Conservation (phyloP, 495 filamentous ascomycete genomes). For the Podospora sp. region DNA sequence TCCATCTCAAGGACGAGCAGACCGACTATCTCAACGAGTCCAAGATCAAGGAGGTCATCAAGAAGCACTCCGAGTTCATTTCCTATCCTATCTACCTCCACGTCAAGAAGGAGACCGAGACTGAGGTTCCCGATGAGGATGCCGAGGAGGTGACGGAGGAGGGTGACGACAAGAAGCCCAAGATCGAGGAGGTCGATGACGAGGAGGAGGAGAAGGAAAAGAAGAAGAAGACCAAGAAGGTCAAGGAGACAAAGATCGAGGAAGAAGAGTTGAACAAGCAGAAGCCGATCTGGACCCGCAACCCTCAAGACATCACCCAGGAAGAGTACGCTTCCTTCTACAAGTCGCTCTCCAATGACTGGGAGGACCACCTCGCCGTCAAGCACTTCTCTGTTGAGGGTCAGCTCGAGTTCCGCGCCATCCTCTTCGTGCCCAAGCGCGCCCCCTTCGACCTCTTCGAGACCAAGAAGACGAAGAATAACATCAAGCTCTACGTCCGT, state of each 20-base stretch:
- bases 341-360: constrained; percentile 99
- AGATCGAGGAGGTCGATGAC: constrained; percentile 78
- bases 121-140: constrained; percentile 96
- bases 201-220: constrained; percentile 82
- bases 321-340: constrained; percentile 99
- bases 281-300: constrained; percentile 99
- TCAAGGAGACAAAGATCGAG: constrained; percentile 98
- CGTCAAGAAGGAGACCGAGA: constrained; percentile 98
- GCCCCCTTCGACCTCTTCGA: constrained; percentile 99
- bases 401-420: constrained; percentile 99
- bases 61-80: constrained; percentile 99
- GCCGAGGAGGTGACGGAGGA: constrained; percentile 67
- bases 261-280: constrained; percentile 99
- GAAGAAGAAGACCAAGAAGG: constrained; percentile 95
- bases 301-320: constrained; percentile 89
- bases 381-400: constrained; percentile 99
- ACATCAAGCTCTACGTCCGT: constrained; percentile 99
- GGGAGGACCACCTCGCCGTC: constrained; percentile 98
- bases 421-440: constrained; percentile 99
- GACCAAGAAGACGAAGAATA: constrained; percentile 99
- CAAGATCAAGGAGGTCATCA: constrained; percentile 99
- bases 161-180: constrained; percentile 79
- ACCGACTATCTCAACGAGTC: constrained; percentile 96
- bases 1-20: constrained; percentile 99
- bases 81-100: constrained; percentile 99